Conservation (phyloP, 78 protist species). For the Corallochytrium limacisporum region DNA sequence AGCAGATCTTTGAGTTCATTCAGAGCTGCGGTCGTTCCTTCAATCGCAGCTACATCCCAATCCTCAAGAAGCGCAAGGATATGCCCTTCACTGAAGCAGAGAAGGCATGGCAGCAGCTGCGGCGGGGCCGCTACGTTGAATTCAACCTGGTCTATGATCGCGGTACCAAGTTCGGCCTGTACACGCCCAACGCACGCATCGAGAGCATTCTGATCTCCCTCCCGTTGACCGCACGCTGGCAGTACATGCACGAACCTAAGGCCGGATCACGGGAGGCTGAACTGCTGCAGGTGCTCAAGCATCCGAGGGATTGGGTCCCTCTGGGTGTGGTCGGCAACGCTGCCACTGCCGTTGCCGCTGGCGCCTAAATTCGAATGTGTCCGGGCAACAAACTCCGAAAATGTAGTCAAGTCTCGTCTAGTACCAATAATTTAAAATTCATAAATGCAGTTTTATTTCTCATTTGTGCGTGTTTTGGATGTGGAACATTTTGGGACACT, state of each 20-base stretch:
- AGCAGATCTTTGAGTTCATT: conserved; percentile 5
- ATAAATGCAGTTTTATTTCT: too few relatives aligned
- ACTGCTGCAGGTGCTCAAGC: neutral
- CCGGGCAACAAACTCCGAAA: too few relatives aligned
- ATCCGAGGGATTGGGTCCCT: conserved; percentile 15
- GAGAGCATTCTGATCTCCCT: conserved; percentile 29
- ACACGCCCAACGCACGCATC: conserved; percentile 14
- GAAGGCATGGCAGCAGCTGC: conserved; percentile 23
- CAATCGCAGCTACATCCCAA: conserved; percentile 4
- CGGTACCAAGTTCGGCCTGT: conserved; percentile 45
- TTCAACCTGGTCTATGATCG: conserved; percentile 38
- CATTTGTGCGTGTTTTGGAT: too few relatives aligned
- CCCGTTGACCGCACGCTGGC: conserved; percentile 33
- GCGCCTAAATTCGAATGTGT: too few relatives aligned
- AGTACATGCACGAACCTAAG: conserved; percentile 10
- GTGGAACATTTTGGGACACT: too few relatives aligned
- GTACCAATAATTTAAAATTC: too few relatives aligned
- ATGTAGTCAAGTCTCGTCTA: too few relatives aligned
- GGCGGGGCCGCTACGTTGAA: conserved; percentile 37
- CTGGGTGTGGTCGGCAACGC: too few relatives aligned
- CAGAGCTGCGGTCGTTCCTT: neutral
- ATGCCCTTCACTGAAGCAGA: neutral
- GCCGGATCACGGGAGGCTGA: conserved; percentile 3
- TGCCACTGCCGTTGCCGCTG: too few relatives aligned
- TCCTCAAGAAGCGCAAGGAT: neutral